A percentile compares a stretch with the other conserved stretches of the same genome.
Evolutionary conservation across 2,329 filamentous ascomycete species (phyloP).

Genomic region (Didymella arachidicola): DNA sequence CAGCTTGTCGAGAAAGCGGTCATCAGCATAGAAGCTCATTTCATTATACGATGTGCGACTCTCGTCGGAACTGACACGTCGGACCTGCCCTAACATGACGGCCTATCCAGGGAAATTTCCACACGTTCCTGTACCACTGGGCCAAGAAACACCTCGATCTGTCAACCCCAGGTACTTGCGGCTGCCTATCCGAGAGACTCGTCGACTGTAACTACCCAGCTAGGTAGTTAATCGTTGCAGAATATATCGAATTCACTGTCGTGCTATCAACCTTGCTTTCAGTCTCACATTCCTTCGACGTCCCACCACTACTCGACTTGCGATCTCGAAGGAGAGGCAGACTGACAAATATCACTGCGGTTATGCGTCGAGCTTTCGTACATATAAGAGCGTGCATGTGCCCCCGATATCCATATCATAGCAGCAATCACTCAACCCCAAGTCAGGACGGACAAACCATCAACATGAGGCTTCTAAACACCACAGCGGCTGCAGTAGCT

Average conservation of each 20-base stretch:
- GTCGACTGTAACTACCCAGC: constrained; percentile 7
- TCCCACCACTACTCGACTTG: not conserved
- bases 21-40: constrained; percentile 6
- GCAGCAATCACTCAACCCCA: not conserved
- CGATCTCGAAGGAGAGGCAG: not conserved
- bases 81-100: constrained; percentile 1
- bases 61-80: constrained; percentile 10
- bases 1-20: not conserved
- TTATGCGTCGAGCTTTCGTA: not conserved
- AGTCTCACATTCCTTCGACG: constrained; percentile 14
- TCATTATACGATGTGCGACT: constrained; percentile 9
- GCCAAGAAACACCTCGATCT: constrained; percentile 8
- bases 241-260: constrained; percentile 1
- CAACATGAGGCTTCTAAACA: constrained; percentile 11
- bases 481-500: constrained; percentile 10
- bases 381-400: not conserved
- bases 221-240: constrained; percentile 2
- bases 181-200: constrained; percentile 1
- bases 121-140: constrained; percentile 14
- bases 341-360: not conserved
- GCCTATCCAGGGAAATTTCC: constrained; percentile 1
- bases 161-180: constrained; percentile 3
- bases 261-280: constrained; percentile 16
- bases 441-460: not conserved
- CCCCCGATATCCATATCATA: not conserved